Evolutionary conservation across 768 basidiomycete species (phyloP).

Genomic region (Hydnum rufescens): DNA sequence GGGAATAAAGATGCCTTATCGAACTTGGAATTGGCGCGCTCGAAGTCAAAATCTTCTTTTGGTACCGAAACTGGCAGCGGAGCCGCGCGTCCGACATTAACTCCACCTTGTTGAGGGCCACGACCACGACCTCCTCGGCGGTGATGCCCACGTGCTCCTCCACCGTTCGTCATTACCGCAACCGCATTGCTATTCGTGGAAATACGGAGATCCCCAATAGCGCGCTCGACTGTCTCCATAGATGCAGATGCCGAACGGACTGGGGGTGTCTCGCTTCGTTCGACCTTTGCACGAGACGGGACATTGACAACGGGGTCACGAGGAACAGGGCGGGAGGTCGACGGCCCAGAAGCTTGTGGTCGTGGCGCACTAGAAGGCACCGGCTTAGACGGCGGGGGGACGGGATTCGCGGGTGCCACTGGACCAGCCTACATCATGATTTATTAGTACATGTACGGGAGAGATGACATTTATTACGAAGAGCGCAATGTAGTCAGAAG

Average conservation of each 20-base stretch:
- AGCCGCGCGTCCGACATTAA: conserved; percentile 12
- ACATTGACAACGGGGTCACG: neutral
- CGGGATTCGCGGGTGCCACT: too few relatives aligned
- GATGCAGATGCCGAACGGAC: conserved; percentile 11
- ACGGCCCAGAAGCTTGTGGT: too few relatives aligned
- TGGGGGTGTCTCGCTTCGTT: conserved; percentile 11
- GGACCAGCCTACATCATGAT: too few relatives aligned
- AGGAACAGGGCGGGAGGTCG: neutral
- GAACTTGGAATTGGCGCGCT: conserved; percentile 56
- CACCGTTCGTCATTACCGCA: neutral
- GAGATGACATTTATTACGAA: too few relatives aligned
- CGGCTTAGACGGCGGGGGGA: too few relatives aligned
- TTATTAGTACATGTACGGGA: too few relatives aligned
- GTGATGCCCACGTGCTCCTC: conserved; percentile 1
- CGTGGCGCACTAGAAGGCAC: too few relatives aligned
- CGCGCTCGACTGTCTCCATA: conserved; percentile 31
- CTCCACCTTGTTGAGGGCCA: conserved; percentile 18
- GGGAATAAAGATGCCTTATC: conserved; percentile 44
- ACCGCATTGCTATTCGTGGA: conserved; percentile 9
- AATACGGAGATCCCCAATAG: conserved; percentile 30
- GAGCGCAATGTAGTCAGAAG: too few relatives aligned
- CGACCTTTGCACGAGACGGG: conserved; percentile 24
- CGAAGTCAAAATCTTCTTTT: conserved; percentile 64
- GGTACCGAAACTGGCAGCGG: conserved; percentile 35
- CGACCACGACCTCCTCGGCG: conserved; percentile 21